These are phyloP conservation scores for Plasmopara viticola DNA, from an alignment of 352 stramenopile genomes.

Conservation along the genomic window DNA sequence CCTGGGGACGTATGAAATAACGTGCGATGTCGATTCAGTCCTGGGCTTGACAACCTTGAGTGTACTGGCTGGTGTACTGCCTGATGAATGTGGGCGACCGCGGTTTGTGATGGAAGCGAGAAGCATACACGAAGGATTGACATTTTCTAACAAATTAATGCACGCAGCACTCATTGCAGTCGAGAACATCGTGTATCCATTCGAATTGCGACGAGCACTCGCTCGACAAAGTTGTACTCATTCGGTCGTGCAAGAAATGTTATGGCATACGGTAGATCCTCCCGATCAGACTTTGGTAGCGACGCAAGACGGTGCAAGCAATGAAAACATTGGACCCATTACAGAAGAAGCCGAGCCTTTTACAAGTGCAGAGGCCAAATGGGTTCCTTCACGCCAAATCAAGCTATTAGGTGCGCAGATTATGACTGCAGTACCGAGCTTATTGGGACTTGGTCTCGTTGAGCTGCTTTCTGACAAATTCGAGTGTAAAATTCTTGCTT, in stretches of 20 bases:
- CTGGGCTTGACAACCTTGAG: slow-evolving; percentile 19
- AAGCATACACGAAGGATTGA: slow-evolving; percentile 29
- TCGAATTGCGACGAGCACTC: slow-evolving; percentile 44
- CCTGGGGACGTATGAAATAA: slow-evolving; percentile 30
- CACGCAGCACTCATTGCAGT: slow-evolving; percentile 43
- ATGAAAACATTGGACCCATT: slow-evolving; percentile 2
- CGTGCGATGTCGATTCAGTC: slow-evolving; percentile 41
- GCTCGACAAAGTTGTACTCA: slow-evolving; percentile 15
- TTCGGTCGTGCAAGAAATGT: slow-evolving; percentile 32
- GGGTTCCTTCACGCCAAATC: slow-evolving; percentile 31
- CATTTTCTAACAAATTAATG: slow-evolving; percentile 52
- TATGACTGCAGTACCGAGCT: slow-evolving; percentile 13
- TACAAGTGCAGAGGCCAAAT: slow-evolving; percentile 21
- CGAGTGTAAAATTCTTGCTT: slow-evolving; percentile 28
- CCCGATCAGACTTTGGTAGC: slow-evolving; percentile 5
- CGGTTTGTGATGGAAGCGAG: slow-evolving; percentile 60
- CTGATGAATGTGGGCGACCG: slow-evolving; percentile 40
- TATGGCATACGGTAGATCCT: slow-evolving; percentile 29
- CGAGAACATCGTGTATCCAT: slow-evolving; percentile 63
- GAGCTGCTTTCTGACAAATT: slow-evolving; percentile 38
- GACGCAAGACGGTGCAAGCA: slow-evolving; percentile 2
- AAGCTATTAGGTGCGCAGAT: slow-evolving; percentile 27
- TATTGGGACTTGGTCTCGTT: slow-evolving; percentile 42
- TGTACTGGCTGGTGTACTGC: slow-evolving; percentile 30
- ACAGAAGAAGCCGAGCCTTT: slow-evolving; percentile 7